phyloP scores from a whole-genome alignment of 1,284 basidiomycete species.

The Ustilago xerochloae region DNA sequence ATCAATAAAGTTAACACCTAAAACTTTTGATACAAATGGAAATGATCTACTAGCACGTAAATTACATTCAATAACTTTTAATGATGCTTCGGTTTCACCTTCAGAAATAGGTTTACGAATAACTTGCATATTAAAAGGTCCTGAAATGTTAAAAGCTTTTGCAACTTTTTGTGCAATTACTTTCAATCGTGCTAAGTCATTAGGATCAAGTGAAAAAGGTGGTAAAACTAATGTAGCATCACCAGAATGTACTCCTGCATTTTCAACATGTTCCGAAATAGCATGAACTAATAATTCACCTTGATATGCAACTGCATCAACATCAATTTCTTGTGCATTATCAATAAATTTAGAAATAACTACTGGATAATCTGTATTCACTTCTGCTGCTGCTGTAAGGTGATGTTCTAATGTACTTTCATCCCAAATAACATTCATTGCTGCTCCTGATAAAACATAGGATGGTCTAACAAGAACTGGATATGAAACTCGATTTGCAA shows the following conservation, averaged over 20 bases:
- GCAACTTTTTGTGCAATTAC: conserved; percentile 93
- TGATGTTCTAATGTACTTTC: conserved; percentile 89
- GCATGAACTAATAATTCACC: conserved; percentile 95
- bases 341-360: conserved; percentile 99
- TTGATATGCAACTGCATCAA: conserved; percentile 95
- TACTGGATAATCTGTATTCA: conserved; percentile 96
- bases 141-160: conserved; percentile 92
- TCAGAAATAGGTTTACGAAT: conserved; percentile 82
- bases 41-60: conserved; percentile 96
- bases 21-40: conserved; percentile 98
- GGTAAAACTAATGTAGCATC: conserved; percentile 97
- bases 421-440: conserved; percentile 99
- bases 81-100: conserved; percentile 74
- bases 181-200: conserved; percentile 88
- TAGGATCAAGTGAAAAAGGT: conserved; percentile 83
- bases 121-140: conserved; percentile 99
- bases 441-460: conserved; percentile 97
- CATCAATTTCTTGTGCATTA: conserved; percentile 95
- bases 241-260: conserved; percentile 98
- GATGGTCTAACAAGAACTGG: conserved; percentile 70
- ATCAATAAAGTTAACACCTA: conserved; percentile 96
- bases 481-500: conserved; percentile 81
- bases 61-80: conserved; percentile 99
- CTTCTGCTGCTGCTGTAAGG: conserved; percentile 90
- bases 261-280: conserved; percentile 98